A percentile compares a stretch with the other conserved stretches of the same genome.
Conservation (phyloP, 1,284 basidiomycete species). For the Quambalaria eucalypti region DNA sequence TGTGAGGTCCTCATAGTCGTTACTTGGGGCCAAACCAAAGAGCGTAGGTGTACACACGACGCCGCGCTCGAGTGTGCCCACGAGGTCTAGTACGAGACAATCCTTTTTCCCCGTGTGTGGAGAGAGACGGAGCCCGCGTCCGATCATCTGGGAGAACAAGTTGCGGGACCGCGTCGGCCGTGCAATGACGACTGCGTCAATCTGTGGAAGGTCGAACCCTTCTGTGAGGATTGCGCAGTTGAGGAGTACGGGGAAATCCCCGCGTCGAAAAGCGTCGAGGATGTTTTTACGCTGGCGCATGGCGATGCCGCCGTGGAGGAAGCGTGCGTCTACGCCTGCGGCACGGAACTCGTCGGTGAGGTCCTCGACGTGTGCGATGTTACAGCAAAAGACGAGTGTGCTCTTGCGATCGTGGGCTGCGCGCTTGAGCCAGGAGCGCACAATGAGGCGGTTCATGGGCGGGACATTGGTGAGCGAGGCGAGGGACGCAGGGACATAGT, state of each 20-base stretch:
- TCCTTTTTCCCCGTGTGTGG: conserved; percentile 71
- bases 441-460: conserved; percentile 33
- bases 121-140: conserved; percentile 78
- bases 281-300: conserved; percentile 59
- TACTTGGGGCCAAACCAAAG: conserved; percentile 68
- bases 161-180: conserved; percentile 72
- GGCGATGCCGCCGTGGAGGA: conserved; percentile 63
- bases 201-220: conserved; percentile 48
- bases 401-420: conserved; percentile 57
- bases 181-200: conserved; percentile 78
- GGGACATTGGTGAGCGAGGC: conserved; percentile 34
- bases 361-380: conserved; percentile 69
- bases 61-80: conserved; percentile 67
- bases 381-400: conserved; percentile 82
- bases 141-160: conserved; percentile 91
- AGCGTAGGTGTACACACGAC: conserved; percentile 73
- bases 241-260: conserved; percentile 73
- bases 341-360: conserved; percentile 66
- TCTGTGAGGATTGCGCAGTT: conserved; percentile 74
- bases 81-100: conserved; percentile 84
- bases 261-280: conserved; percentile 62
- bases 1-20: background rate
- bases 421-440: conserved; percentile 37
- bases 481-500: conserved; percentile 30
- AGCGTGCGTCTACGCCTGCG: conserved; percentile 76